phyloP scores from a whole-genome alignment of 1,284 basidiomycete genomes.

The Rhodofomes roseus region DNA sequence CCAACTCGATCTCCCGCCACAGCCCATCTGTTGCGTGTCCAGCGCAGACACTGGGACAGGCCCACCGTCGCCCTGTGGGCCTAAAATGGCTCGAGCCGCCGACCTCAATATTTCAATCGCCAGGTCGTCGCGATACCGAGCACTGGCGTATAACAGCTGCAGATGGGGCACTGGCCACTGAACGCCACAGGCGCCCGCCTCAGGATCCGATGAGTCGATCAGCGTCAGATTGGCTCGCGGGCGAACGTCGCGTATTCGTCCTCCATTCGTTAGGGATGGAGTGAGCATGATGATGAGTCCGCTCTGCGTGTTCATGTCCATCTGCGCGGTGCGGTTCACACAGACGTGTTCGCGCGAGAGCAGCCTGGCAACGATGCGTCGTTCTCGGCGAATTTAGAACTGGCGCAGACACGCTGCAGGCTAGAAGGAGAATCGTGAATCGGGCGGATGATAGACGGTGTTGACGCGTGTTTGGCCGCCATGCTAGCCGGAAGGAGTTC shows the following conservation, averaged over 20 bases:
- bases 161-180: neutral
- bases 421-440: neutral
- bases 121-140: neutral
- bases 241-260: too few relatives aligned
- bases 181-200: neutral
- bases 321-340: neutral
- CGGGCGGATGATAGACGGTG: slow-evolving; percentile 1
- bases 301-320: neutral
- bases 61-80: too few relatives aligned
- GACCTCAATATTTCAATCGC: too few relatives aligned
- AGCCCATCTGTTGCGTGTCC: too few relatives aligned
- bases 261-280: too few relatives aligned
- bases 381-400: neutral
- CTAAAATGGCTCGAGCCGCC: neutral
- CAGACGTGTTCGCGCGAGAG: neutral
- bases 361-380: neutral
- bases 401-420: neutral
- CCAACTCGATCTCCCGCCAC: neutral
- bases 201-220: neutral
- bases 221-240: neutral
- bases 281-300: neutral
- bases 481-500: slow-evolving; percentile 14
- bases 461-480: slow-evolving; percentile 5
- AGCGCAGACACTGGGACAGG: too few relatives aligned
- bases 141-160: neutral